Evolutionary conservation across 2,329 filamentous ascomycete genomes (phyloP).

Genomic region (Balansia obtecta): DNA sequence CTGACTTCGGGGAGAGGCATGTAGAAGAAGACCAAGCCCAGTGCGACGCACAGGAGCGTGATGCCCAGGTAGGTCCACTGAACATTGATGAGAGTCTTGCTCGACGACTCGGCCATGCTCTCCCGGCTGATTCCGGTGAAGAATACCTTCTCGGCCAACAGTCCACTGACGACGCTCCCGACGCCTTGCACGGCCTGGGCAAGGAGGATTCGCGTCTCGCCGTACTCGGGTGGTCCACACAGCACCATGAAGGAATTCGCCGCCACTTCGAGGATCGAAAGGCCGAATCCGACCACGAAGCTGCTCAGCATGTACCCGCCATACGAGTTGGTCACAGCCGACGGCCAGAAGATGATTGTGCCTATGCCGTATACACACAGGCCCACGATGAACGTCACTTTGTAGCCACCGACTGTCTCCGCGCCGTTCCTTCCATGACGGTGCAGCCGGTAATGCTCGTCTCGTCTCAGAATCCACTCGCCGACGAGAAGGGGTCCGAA

Average conservation of each 20-base stretch:
- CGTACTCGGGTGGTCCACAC: conserved; percentile 61
- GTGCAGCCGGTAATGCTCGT: conserved; percentile 42
- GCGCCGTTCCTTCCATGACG: conserved; percentile 24
- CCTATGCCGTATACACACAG: conserved; percentile 62
- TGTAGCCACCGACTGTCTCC: conserved; percentile 53
- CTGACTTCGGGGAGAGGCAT: conserved; percentile 51
- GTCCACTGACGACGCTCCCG: conserved; percentile 57
- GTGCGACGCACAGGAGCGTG: conserved; percentile 57
- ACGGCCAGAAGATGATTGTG: conserved; percentile 81
- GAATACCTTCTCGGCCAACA: conserved; percentile 63
- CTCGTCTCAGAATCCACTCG: conserved; percentile 56
- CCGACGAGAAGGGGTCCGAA: conserved; percentile 59
- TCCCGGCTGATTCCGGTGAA: conserved; percentile 45
- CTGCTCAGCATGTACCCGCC: conserved; percentile 64
- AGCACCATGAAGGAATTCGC: conserved; percentile 64
- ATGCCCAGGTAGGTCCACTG: conserved; percentile 83
- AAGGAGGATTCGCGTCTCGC: conserved; percentile 62
- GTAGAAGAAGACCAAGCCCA: conserved; percentile 59
- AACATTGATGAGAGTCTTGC: conserved; percentile 52
- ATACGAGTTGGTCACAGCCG: conserved; percentile 61
- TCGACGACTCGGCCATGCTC: conserved; percentile 11
- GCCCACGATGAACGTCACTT: conserved; percentile 67
- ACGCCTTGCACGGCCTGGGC: conserved; percentile 69
- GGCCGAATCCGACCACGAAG: conserved; percentile 65
- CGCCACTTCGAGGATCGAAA: conserved; percentile 67